Conservation (phyloP, 2,329 filamentous ascomycete genomes). For the Taxawa tesnikishii region DNA sequence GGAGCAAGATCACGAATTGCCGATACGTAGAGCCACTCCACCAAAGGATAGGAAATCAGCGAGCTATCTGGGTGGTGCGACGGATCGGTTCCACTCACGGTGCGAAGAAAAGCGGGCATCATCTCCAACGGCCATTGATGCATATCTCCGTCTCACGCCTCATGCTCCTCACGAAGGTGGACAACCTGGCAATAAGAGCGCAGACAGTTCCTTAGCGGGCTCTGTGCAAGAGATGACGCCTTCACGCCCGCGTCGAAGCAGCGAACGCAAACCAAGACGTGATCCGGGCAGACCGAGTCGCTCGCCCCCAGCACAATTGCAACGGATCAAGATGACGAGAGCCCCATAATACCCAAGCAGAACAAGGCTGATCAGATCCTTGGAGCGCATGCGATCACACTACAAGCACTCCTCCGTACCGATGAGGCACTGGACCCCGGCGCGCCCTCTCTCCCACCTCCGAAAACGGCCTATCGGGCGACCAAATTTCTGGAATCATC, state of each 20-base stretch:
- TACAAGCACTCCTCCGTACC: conserved; percentile 18
- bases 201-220: conserved; percentile 1
- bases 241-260: neutral
- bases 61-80: conserved; percentile 5
- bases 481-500: neutral
- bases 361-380: conserved; percentile 17
- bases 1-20: neutral
- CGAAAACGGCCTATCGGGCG: conserved; percentile 1
- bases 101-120: conserved; percentile 3
- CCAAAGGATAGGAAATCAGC: conserved; percentile 6
- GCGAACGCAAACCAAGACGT: too few relatives aligned
- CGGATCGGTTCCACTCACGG: conserved; percentile 5
- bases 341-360: conserved; percentile 6
- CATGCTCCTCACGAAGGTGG: neutral
- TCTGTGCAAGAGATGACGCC: conserved; percentile 7
- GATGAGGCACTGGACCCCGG: conserved; percentile 12
- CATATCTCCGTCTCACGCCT: conserved; percentile 3
- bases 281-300: too few relatives aligned
- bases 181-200: neutral
- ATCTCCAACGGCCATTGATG: conserved; percentile 6
- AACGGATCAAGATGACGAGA: conserved; percentile 7
- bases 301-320: neutral
- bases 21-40: neutral
- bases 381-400: conserved; percentile 17
- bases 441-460: conserved; percentile 1